These are phyloP conservation scores for Lyophyllum semitale DNA, from an alignment of 768 basidiomycete species.

Conservation along the genomic window DNA sequence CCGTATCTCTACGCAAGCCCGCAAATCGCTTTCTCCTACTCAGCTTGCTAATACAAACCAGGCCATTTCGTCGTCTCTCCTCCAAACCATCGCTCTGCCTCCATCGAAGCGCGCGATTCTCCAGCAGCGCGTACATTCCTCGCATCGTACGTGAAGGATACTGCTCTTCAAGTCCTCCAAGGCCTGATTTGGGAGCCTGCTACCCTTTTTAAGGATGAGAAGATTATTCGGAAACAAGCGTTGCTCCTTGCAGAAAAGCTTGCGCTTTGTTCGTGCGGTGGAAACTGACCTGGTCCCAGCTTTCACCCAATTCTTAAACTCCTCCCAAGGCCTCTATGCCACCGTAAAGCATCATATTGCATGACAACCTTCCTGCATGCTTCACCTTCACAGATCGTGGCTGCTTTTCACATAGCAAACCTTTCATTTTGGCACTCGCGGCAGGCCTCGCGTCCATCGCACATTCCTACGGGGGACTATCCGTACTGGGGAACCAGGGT, in stretches of 20 bases:
- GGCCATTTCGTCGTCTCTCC: conserved; percentile 49
- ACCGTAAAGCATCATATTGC: conserved; percentile 62
- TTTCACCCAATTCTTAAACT: conserved; percentile 51
- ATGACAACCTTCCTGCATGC: conserved; percentile 55
- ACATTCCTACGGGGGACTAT: conserved; percentile 60
- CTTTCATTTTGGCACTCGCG: conserved; percentile 59
- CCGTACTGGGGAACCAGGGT: conserved; percentile 27
- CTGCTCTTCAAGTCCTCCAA: conserved; percentile 53
- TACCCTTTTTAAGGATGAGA: conserved; percentile 38
- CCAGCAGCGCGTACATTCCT: conserved; percentile 50
- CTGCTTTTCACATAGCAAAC: conserved; percentile 51
- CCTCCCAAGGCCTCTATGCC: conserved; percentile 56
- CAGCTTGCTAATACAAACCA: conserved; percentile 51
- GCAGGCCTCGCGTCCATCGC: conserved; percentile 55
- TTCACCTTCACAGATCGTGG: conserved; percentile 47
- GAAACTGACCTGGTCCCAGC: conserved; percentile 55
- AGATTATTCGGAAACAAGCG: conserved; percentile 45
- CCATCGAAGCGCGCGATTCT: conserved; percentile 45
- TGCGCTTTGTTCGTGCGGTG: conserved; percentile 36
- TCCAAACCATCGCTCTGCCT: conserved; percentile 48
- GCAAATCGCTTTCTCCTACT: conserved; percentile 51
- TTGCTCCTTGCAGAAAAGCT: conserved; percentile 61
- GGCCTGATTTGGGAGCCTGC: conserved; percentile 57
- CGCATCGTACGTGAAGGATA: conserved; percentile 58
- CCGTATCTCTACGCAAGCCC: conserved; percentile 51